Conservation (phyloP, 2,329 filamentous ascomycete species). For the Fusarium falciforme region DNA sequence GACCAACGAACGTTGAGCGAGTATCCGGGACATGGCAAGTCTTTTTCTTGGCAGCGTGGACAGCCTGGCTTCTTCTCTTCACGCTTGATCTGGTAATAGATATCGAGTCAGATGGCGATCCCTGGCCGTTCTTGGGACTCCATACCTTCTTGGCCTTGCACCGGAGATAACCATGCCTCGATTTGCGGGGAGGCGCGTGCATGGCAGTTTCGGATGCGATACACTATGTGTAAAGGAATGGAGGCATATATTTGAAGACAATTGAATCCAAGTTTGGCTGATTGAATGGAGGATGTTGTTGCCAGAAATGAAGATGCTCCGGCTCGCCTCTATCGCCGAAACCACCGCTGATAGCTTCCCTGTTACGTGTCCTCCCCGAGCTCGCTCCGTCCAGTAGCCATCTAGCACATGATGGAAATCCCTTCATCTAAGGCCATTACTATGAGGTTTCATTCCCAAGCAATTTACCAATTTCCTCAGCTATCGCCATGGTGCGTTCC, state of each 20-base stretch:
- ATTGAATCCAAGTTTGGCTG: not conserved
- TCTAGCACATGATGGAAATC: not conserved
- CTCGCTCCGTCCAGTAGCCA: not conserved
- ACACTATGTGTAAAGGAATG: not conserved
- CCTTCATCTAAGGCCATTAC: not conserved
- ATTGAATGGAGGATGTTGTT: not conserved
- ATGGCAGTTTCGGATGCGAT: not conserved
- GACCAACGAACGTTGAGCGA: not conserved
- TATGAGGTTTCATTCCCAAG: conserved; percentile 24
- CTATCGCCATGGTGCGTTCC: conserved; percentile 47
- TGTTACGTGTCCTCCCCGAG: not conserved
- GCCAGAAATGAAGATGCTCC: not conserved
- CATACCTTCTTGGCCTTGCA: not conserved
- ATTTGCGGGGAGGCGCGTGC: not conserved
- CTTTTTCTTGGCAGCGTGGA: not conserved
- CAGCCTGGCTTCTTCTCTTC: not conserved
- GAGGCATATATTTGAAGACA: not conserved
- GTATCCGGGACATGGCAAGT: not conserved
- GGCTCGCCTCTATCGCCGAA: not conserved
- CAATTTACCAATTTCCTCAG: conserved; percentile 49
- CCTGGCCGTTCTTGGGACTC: not conserved
- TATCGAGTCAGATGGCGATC: not conserved
- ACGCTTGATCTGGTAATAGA: not conserved
- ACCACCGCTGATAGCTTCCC: not conserved
- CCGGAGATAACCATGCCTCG: not conserved